Evolutionary conservation across 2,329 filamentous ascomycete genomes (phyloP), one percentile per base, ranked within the genome.

Genomic region (Penicillium polonicum): DNA sequence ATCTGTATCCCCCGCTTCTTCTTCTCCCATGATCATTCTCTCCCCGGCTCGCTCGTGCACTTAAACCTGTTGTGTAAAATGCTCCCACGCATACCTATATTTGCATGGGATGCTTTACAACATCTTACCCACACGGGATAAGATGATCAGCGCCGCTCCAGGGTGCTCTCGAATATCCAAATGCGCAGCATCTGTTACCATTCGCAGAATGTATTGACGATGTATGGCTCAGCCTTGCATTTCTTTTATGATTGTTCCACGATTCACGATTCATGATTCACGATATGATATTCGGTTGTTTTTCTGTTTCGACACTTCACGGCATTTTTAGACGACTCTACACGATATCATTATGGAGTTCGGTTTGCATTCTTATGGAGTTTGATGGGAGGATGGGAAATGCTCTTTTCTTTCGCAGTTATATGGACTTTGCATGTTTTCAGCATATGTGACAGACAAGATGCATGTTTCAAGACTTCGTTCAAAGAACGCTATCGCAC

Each of bases 1-100:
- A 15, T 75, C 74, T 33, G 54, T 69, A 42, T 78, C 76, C 13
- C 75, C 75, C 5, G 66, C 71, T 27, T 72, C 74, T 27, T 72
- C 74, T 13, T 74, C 74, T 15, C 72, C 73, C 57, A 74, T 75
- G 65, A 68, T 77, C 41, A 56, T 69, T 36, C 61, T 73, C 44
- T 70, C 70, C 19, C 73, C 73, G 41, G 70, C 74, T 48, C 71
- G 69, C 23, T 74, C 74, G 13, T 70, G 67, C 44, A 62, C 66
- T 38, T 73, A 62, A 63, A 17, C 46, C 8, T 12, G 29, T 23
- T 10, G 23, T 50, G 38, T 4, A 48, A 31, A 17, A 27, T 38
- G 25, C 43, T 33, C 35, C 17, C 48, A n/a, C 6, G 27, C 42
- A 35, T 45, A 29, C 41, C 8, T 27, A 1, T 41, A 23, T 35